phyloP scores from a whole-genome alignment of 1,284 basidiomycete species.

The Boletus semigastroideus region DNA sequence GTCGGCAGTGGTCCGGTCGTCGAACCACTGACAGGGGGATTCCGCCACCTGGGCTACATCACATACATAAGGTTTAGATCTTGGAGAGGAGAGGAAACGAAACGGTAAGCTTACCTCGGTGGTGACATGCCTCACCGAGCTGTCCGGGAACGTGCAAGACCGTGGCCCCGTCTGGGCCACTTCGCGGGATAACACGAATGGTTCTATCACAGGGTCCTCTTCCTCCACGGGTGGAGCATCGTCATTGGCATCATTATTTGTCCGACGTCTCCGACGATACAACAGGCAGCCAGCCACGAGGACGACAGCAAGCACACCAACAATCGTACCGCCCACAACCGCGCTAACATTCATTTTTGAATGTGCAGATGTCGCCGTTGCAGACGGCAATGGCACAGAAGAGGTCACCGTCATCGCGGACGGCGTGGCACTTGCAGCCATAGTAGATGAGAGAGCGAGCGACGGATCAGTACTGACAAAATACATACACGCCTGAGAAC shows the following conservation, averaged over 20 bases:
- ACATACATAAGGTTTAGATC: background rate
- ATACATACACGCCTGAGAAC: background rate
- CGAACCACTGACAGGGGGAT: background rate
- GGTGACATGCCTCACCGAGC: too few relatives aligned
- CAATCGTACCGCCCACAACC: constrained; percentile 12
- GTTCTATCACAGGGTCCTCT: background rate
- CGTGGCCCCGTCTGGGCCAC: too few relatives aligned
- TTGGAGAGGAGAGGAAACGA: background rate
- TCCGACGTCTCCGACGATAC: background rate
- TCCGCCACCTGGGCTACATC: background rate
- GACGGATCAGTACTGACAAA: constrained; percentile 5
- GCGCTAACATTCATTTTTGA: background rate
- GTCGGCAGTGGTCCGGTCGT: too few relatives aligned
- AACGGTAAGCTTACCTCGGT: background rate
- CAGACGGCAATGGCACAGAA: too few relatives aligned
- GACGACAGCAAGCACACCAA: background rate
- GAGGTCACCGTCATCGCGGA: background rate
- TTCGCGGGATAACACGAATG: background rate
- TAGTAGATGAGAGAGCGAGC: background rate
- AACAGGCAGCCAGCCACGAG: background rate
- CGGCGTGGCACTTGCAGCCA: background rate
- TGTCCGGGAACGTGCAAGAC: background rate
- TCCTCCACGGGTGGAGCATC: too few relatives aligned
- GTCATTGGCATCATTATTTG: too few relatives aligned
- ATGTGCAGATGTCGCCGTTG: too few relatives aligned